Evolutionary conservation across 2,329 filamentous ascomycete species (phyloP).

Genomic region (Xylariomycetidae sp.): DNA sequence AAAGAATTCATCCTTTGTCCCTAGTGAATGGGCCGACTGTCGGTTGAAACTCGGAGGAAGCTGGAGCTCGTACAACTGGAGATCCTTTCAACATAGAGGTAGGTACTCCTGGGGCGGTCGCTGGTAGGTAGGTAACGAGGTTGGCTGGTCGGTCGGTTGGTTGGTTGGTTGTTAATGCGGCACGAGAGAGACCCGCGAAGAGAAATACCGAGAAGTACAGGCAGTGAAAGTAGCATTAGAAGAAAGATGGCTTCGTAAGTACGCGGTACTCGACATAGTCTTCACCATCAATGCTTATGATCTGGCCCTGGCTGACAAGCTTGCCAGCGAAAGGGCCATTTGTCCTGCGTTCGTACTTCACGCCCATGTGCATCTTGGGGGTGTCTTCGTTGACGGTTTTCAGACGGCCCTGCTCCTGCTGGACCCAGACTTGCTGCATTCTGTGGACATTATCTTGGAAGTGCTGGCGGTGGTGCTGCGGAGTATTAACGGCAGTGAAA

Average conservation of each 20-base stretch:
- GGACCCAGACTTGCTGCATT: slow-evolving; percentile 49
- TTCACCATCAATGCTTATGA: slow-evolving; percentile 62
- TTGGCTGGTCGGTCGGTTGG: too few relatives aligned
- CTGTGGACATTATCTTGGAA: slow-evolving; percentile 49
- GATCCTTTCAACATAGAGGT: too few relatives aligned
- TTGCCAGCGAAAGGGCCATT: slow-evolving; percentile 59
- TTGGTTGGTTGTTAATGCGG: too few relatives aligned
- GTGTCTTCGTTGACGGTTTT: slow-evolving; percentile 39
- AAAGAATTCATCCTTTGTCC: too few relatives aligned
- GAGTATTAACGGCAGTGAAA: background rate
- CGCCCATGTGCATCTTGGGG: slow-evolving; percentile 52
- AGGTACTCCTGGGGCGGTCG: too few relatives aligned
- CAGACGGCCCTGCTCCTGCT: slow-evolving; percentile 14
- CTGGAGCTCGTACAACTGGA: too few relatives aligned
- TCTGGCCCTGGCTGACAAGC: slow-evolving; percentile 56
- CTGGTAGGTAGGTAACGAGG: too few relatives aligned
- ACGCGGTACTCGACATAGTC: slow-evolving; percentile 65
- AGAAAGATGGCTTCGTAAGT: slow-evolving; percentile 59
- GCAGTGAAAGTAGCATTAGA: slow-evolving; percentile 31
- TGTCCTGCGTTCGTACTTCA: slow-evolving; percentile 59
- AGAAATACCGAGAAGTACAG: background rate
- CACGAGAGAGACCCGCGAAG: too few relatives aligned
- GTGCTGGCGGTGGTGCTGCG: slow-evolving; percentile 24
- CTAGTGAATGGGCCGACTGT: too few relatives aligned
- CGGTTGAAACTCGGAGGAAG: too few relatives aligned